phyloP scores from a whole-genome alignment of 2,329 filamentous ascomycete genomes.

The Verruconis gallopava region DNA sequence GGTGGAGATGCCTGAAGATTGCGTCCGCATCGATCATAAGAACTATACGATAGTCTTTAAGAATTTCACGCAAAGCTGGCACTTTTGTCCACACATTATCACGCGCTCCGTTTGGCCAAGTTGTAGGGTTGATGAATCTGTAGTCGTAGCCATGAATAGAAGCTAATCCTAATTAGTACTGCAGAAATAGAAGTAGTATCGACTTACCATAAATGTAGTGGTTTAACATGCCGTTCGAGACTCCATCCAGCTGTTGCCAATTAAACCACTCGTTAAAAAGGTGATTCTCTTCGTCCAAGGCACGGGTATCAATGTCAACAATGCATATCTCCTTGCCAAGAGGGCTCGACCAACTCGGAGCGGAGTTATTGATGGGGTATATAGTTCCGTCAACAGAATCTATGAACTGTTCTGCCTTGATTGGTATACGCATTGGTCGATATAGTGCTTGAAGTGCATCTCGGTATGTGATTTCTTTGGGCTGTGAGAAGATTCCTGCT shows the following conservation, averaged over 20 bases:
- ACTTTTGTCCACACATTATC: constrained; percentile 33
- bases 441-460: constrained; percentile 8
- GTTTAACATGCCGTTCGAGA: constrained; percentile 27
- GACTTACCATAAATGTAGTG: constrained; percentile 27
- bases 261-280: constrained; percentile 12
- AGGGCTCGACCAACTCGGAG: constrained; percentile 15
- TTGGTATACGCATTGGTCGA: constrained; percentile 3
- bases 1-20: constrained; percentile 28
- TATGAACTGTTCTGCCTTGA: constrained; percentile 4
- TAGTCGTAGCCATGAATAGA: constrained; percentile 35
- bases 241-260: constrained; percentile 16
- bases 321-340: constrained; percentile 19
- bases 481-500: too few species aligned
- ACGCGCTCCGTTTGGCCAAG: constrained; percentile 19
- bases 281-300: constrained; percentile 9
- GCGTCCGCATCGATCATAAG: constrained; percentile 35
- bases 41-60: constrained; percentile 29
- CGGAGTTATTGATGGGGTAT: not conserved
- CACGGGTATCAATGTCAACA: constrained; percentile 21
- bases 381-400: constrained; percentile 5
- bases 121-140: constrained; percentile 27
- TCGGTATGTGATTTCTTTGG: constrained; percentile 4
- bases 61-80: constrained; percentile 25
- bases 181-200: not conserved
- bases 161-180: constrained; percentile 12